A percentile compares a stretch with the other conserved stretches of the same genome.
phyloP scores from a whole-genome alignment of 305 asterid genomes.

The Fraxinus greggii region DNA sequence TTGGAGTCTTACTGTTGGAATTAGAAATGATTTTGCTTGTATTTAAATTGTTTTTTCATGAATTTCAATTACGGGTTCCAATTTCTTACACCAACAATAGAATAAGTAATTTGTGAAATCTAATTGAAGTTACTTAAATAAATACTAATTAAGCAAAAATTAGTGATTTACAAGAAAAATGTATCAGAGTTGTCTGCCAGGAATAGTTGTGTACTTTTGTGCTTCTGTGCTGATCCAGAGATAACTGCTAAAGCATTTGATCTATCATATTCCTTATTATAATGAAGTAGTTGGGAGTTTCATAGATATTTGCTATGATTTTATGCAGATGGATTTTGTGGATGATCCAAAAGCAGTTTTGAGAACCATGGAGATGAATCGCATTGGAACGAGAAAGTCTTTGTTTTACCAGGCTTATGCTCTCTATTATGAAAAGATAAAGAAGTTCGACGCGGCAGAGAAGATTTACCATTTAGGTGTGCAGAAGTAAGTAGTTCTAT shows the following conservation, averaged over 20 bases:
- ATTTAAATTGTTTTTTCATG: neutral
- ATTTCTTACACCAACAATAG: neutral
- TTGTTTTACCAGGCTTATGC: constrained; percentile 87
- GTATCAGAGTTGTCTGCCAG: neutral
- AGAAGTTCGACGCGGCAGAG: constrained; percentile 80
- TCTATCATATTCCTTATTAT: neutral
- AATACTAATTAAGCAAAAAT: neutral
- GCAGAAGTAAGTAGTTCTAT: constrained; percentile 59
- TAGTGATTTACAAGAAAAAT: neutral
- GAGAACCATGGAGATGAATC: constrained; percentile 64
- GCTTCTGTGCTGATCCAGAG: neutral
- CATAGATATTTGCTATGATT: neutral
- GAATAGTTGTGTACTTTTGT: neutral
- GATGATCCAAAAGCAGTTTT: constrained; percentile 70
- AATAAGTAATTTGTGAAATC: neutral
- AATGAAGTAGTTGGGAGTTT: neutral
- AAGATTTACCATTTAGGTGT: constrained; percentile 74
- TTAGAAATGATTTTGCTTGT: neutral
- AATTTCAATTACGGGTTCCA: neutral
- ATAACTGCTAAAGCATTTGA: neutral
- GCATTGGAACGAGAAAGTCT: constrained; percentile 69
- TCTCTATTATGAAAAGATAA: constrained; percentile 78
- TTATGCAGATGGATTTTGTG: constrained; percentile 76
- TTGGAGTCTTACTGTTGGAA: neutral
- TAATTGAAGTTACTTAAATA: neutral